phyloP scores from a whole-genome alignment of 805 yeast genomes.

The Wickerhamomyces pijperi region DNA sequence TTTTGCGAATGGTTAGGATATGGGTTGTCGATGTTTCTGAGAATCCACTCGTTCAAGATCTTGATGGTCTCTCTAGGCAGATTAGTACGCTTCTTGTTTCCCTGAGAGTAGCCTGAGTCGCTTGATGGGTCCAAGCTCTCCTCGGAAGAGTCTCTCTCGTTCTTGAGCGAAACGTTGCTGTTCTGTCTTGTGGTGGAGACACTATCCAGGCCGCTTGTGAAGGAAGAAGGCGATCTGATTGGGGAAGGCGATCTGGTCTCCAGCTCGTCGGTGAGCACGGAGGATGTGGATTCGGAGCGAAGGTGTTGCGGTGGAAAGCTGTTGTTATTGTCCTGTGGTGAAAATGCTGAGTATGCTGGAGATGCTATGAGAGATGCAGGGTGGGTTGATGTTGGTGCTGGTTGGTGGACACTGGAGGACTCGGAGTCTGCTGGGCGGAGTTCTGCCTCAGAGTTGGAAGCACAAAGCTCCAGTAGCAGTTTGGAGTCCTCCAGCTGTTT shows the following conservation, averaged over 20 bases:
- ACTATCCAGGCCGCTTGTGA: neutral
- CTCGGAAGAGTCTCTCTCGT: constrained; percentile 2
- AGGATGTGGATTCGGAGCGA: constrained; percentile 4
- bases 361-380: neutral
- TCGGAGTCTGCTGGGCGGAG: too few relatives aligned
- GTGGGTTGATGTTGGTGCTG: neutral
- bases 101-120: neutral
- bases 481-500: constrained; percentile 20
- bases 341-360: neutral
- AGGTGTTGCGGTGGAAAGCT: constrained; percentile 1
- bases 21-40: constrained; percentile 66
- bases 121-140: neutral
- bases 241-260: neutral
- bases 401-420: too few relatives aligned
- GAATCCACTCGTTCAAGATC: constrained; percentile 62
- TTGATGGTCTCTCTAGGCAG: constrained; percentile 71
- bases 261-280: neutral
- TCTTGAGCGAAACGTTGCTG: neutral
- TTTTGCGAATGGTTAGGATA: constrained; percentile 79
- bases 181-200: constrained; percentile 3
- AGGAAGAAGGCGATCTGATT: constrained; percentile 1
- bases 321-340: too few relatives aligned
- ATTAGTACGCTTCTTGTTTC: constrained; percentile 46
- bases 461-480: constrained; percentile 12
- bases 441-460: neutral